Evolutionary conservation across 2,329 filamentous ascomycete species (phyloP).

Genomic region (Chrysoporthe puriensis): DNA sequence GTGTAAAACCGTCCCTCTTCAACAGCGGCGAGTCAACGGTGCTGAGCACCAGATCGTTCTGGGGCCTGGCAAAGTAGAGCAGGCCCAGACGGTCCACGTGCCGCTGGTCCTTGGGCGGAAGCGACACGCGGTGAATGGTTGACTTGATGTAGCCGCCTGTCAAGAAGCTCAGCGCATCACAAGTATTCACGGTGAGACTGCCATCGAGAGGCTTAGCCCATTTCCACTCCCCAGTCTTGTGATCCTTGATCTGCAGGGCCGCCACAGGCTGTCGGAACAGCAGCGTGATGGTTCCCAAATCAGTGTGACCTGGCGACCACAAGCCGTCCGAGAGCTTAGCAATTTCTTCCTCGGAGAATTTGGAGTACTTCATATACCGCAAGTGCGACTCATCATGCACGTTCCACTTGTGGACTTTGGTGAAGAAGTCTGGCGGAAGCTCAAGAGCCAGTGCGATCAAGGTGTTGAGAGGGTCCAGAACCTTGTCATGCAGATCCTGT

Average conservation of each 20-base stretch:
- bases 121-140: conserved; percentile 42
- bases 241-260: conserved; percentile 52
- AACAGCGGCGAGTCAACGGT: conserved; percentile 45
- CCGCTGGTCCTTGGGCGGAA: conserved; percentile 46
- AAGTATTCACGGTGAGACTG: conserved; percentile 52
- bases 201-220: conserved; percentile 48
- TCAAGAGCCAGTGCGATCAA: conserved; percentile 62
- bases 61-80: conserved; percentile 54
- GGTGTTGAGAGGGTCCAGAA: conserved; percentile 54
- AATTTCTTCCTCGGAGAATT: conserved; percentile 51
- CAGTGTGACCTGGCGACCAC: conserved; percentile 50
- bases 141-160: conserved; percentile 47
- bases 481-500: conserved; percentile 47
- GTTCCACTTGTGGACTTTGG: conserved; percentile 53
- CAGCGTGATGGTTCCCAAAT: conserved; percentile 56
- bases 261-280: conserved; percentile 59
- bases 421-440: conserved; percentile 58
- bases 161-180: conserved; percentile 48
- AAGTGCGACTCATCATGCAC: conserved; percentile 57
- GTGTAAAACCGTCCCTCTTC: conserved; percentile 37
- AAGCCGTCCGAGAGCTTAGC: conserved; percentile 45
- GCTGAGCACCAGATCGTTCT: conserved; percentile 43
- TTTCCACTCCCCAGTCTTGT: conserved; percentile 47
- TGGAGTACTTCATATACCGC: conserved; percentile 63
- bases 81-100: conserved; percentile 53